Conservation (phyloP, 2,329 filamentous ascomycete species). For the Calonectria ilicicola region DNA sequence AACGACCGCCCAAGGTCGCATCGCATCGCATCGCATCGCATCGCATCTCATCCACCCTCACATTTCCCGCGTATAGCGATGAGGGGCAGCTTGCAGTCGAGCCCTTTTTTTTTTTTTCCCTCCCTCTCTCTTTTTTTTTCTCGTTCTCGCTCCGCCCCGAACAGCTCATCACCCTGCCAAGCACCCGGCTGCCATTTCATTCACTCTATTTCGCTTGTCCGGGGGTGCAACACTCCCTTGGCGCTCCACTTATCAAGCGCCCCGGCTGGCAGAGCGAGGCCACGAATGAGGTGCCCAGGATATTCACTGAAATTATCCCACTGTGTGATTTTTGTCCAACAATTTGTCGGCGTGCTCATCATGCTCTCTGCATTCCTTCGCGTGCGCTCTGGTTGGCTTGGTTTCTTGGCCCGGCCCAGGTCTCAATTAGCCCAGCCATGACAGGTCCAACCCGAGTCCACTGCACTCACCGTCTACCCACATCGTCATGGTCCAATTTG, state of each 20-base stretch:
- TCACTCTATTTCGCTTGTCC: conserved; percentile 23
- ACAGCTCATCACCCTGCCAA: neutral
- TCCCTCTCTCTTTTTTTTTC: neutral
- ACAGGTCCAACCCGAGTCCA: neutral
- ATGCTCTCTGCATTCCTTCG: neutral
- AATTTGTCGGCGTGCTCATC: neutral
- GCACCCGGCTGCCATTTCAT: neutral
- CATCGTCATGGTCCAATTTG: conserved; percentile 9
- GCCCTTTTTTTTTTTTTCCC: neutral
- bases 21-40: neutral
- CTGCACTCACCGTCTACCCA: conserved; percentile 5
- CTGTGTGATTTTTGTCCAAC: neutral
- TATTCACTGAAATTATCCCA: neutral
- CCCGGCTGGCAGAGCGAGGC: neutral
- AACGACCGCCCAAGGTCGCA: neutral
- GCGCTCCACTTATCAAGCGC: conserved; percentile 10
- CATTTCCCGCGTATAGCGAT: neutral
- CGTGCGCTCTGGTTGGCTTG: neutral
- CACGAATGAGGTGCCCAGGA: neutral
- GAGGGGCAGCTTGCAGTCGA: neutral
- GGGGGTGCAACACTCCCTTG: neutral
- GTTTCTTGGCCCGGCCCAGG: neutral
- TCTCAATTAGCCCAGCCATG: neutral
- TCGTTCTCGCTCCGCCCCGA: neutral
- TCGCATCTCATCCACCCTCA: neutral